A percentile compares a stretch with the other conserved stretches of the same genome.
Conservation (phyloP, 352 stramenopile genomes). For the Phytopythium ostracodes region DNA sequence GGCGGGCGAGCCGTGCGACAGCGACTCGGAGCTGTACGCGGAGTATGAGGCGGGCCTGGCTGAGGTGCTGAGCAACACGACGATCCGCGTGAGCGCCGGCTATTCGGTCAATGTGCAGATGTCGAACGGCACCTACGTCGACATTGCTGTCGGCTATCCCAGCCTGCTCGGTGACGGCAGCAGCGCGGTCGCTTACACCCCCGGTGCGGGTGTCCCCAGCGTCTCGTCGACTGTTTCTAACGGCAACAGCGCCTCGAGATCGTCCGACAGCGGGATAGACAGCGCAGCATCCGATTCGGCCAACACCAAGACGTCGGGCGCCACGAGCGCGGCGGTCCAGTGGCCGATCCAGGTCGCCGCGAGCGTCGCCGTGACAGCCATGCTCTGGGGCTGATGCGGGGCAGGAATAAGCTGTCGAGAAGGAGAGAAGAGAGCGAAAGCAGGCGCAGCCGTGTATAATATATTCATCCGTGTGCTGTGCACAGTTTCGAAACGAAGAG, state of each 20-base stretch:
- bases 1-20: slow-evolving; percentile 33
- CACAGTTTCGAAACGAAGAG: background rate
- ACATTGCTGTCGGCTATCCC: slow-evolving; percentile 17
- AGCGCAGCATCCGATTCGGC: slow-evolving; percentile 2
- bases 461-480: background rate
- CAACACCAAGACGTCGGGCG: slow-evolving; percentile 5
- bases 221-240: background rate
- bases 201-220: background rate
- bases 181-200: background rate
- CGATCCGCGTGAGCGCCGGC: slow-evolving; percentile 28
- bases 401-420: background rate
- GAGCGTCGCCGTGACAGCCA: background rate
- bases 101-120: slow-evolving; percentile 24
- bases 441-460: background rate
- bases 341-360: background rate
- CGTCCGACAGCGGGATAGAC: background rate
- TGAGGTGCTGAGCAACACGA: slow-evolving; percentile 18
- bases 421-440: background rate
- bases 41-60: slow-evolving; percentile 40
- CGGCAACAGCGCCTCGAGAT: background rate
- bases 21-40: slow-evolving; percentile 33
- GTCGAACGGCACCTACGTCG: slow-evolving; percentile 22
- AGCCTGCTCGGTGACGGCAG: slow-evolving; percentile 1
- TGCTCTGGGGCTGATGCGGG: slow-evolving; percentile 1
- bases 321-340: background rate